Percentiles rank a stretch among this genome's conserved stretches.
phyloP scores from a whole-genome alignment of 208 protist genomes.

The Naegleria fowleri region DNA sequence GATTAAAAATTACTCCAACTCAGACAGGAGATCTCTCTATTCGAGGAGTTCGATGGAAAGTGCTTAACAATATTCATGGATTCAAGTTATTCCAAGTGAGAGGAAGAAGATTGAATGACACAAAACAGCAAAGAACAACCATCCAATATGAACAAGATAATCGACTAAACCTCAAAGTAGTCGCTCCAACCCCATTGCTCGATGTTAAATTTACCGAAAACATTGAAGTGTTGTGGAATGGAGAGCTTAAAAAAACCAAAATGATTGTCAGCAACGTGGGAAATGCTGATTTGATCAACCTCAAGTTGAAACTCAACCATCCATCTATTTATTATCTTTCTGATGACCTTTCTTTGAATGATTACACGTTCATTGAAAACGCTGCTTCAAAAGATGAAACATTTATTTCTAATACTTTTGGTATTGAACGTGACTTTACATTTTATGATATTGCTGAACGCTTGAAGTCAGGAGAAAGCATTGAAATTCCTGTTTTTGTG shows the following conservation, averaged over 20 bases:
- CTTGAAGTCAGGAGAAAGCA: background rate
- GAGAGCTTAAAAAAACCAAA: background rate
- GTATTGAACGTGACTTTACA: background rate
- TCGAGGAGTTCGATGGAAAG: background rate
- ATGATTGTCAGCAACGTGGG: background rate
- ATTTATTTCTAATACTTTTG: background rate
- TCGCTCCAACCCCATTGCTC: background rate
- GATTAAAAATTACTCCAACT: background rate
- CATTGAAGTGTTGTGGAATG: background rate
- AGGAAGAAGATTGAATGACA: slow-evolving; percentile 12
- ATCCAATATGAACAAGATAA: slow-evolving; percentile 20
- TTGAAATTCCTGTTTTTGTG: slow-evolving; percentile 10
- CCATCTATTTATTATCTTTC: background rate
- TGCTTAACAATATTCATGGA: background rate
- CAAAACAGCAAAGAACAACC: background rate
- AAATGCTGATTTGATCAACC: background rate
- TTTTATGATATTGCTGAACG: background rate
- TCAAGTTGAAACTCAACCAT: background rate
- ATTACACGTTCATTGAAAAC: background rate
- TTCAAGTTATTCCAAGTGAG: background rate
- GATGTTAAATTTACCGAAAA: background rate
- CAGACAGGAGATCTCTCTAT: background rate
- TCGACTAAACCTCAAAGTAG: background rate
- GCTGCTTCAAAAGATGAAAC: background rate
- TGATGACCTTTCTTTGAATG: background rate